Conservation (phyloP, 1,139 yeast genomes). For the Hemisphaericaspora subhashii region DNA sequence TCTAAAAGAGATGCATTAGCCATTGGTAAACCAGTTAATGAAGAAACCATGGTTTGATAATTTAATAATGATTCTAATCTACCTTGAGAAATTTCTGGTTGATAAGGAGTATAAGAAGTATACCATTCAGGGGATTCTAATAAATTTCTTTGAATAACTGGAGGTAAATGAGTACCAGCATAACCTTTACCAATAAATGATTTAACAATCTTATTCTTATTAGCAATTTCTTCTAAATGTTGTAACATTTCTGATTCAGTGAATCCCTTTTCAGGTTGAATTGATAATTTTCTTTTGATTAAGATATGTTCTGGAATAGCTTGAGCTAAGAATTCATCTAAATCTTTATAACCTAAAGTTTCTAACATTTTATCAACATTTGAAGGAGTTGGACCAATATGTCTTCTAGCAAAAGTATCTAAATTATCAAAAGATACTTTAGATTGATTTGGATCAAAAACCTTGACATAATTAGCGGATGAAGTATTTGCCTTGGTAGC, state of each 20-base stretch:
- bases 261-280: slow-evolving; percentile 68
- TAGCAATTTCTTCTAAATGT: slow-evolving; percentile 67
- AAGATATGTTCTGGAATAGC: slow-evolving; percentile 81
- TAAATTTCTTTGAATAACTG: slow-evolving; percentile 89
- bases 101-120: slow-evolving; percentile 97
- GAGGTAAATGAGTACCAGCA: slow-evolving; percentile 85
- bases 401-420: slow-evolving; percentile 89
- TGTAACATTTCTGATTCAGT: slow-evolving; percentile 79
- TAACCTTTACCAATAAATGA: slow-evolving; percentile 93
- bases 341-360: slow-evolving; percentile 62
- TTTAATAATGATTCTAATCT: slow-evolving; percentile 86
- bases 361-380: slow-evolving; percentile 66
- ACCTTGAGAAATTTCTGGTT: slow-evolving; percentile 97
- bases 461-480: slow-evolving; percentile 38
- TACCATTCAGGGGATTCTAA: slow-evolving; percentile 97
- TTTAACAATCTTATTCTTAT: slow-evolving; percentile 67
- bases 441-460: slow-evolving; percentile 38
- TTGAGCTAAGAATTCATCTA: slow-evolving; percentile 66
- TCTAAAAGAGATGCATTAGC: slow-evolving; percentile 93
- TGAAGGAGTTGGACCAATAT: slow-evolving; percentile 76
- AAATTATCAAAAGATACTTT: slow-evolving; percentile 39
- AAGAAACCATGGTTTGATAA: slow-evolving; percentile 86
- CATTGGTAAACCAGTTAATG: slow-evolving; percentile 87
- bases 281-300: slow-evolving; percentile 60
- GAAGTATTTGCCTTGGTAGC: slow-evolving; percentile 48